These are phyloP conservation scores for Fomitiporia mediterranea DNA, from an alignment of 1,284 basidiomycete genomes.

Conservation along the genomic window DNA sequence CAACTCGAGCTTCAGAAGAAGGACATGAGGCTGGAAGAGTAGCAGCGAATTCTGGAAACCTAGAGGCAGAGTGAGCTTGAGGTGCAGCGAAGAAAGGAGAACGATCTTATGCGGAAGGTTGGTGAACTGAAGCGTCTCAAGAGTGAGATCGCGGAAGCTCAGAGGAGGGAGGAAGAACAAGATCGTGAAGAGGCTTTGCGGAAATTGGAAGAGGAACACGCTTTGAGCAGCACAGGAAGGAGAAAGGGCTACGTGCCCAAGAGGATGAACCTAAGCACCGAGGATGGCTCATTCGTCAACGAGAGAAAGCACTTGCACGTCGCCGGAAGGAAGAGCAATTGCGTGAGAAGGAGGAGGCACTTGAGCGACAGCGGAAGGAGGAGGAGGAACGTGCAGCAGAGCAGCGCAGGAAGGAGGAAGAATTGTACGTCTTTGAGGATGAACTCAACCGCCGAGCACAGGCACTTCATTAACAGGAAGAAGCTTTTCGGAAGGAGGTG, in stretches of 20 bases:
- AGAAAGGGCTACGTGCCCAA: constrained; percentile 1
- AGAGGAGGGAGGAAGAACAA: constrained; percentile 1
- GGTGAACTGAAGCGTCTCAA: constrained; percentile 1
- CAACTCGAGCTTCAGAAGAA: constrained; percentile 3
- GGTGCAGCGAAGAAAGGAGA: not conserved
- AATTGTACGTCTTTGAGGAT: too few relatives aligned
- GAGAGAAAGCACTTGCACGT: constrained; percentile 10
- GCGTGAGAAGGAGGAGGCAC: constrained; percentile 3
- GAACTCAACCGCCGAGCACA: too few relatives aligned
- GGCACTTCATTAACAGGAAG: too few relatives aligned
- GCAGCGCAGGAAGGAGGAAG: too few relatives aligned
- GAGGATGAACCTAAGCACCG: constrained; percentile 11
- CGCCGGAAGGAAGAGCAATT: constrained; percentile 14
- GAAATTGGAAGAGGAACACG: constrained; percentile 2
- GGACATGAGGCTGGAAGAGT: not conserved
- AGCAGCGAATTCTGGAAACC: not conserved
- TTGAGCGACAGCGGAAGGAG: constrained; percentile 8
- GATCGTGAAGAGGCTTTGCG: constrained; percentile 1
- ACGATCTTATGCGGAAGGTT: constrained; percentile 2
- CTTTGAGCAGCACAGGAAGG: constrained; percentile 3
- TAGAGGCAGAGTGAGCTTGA: not conserved
- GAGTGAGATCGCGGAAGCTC: constrained; percentile 3
- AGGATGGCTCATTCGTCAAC: constrained; percentile 6
- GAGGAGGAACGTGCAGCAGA: too few relatives aligned
- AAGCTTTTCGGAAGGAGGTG: too few relatives aligned